Conservation (phyloP, 495 filamentous ascomycete species). For the Darksidea phi region DNA sequence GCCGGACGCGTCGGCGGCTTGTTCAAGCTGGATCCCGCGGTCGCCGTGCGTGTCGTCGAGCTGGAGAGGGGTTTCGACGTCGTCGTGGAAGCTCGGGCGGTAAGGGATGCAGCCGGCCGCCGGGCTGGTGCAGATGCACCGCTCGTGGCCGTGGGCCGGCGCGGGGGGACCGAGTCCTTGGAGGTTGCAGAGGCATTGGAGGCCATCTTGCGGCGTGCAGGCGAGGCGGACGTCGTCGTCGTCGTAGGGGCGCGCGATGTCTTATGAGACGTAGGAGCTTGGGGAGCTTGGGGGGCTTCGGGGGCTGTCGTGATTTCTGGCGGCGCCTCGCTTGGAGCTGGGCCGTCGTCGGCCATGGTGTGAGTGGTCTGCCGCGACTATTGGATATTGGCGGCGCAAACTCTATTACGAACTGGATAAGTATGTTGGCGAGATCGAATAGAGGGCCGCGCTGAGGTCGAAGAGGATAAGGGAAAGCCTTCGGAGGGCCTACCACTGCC, state of each 20-base stretch:
- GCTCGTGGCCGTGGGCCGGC: constrained; percentile 11
- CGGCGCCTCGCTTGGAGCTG: neutral
- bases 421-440: neutral
- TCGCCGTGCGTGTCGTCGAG: constrained; percentile 14
- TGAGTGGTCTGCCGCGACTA: neutral
- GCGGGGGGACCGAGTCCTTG: constrained; percentile 15
- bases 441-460: neutral
- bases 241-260: neutral
- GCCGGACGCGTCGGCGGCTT: constrained; percentile 35
- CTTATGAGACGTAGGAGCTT: neutral
- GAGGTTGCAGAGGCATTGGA: constrained; percentile 11
- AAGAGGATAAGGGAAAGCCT: neutral
- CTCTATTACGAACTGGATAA: neutral
- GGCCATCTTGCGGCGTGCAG: constrained; percentile 21
- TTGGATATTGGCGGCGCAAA: neutral
- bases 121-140: neutral
- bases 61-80: constrained; percentile 15
- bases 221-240: constrained; percentile 4
- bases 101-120: constrained; percentile 5
- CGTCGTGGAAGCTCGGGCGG: constrained; percentile 20
- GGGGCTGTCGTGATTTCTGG: neutral
- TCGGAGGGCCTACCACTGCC: neutral
- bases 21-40: constrained; percentile 32
- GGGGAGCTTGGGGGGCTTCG: neutral
- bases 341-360: neutral